phyloP scores from a whole-genome alignment of 2,329 filamentous ascomycete genomes.

The Penicillium digitatum region DNA sequence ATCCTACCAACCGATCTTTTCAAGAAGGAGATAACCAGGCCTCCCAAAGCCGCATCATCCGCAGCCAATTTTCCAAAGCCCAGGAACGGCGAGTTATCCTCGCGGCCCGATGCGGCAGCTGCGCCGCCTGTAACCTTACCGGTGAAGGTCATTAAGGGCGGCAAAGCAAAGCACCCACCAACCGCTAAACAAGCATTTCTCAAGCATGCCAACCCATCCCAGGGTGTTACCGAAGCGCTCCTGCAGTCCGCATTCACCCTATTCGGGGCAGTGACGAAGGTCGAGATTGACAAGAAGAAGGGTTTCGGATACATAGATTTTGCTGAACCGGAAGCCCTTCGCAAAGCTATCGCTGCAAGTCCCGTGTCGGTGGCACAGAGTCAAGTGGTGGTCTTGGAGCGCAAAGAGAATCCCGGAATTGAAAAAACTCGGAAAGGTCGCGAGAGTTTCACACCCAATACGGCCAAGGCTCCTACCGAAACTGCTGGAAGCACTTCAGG shows the following conservation, averaged over 20 bases:
- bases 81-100: conserved; percentile 24
- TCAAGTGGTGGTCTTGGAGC: conserved; percentile 78
- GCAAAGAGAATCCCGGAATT: conserved; percentile 34
- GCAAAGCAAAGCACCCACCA: conserved; percentile 28
- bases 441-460: conserved; percentile 16
- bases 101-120: conserved; percentile 17
- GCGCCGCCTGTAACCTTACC: conserved; percentile 16
- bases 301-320: conserved; percentile 94
- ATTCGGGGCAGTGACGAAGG: conserved; percentile 71
- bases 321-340: conserved; percentile 64
- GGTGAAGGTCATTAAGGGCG: conserved; percentile 25
- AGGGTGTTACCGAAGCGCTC: conserved; percentile 80
- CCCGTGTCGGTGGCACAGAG: conserved; percentile 79
- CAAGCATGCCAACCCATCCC: conserved; percentile 81
- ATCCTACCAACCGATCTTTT: conserved; percentile 1
- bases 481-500: neutral
- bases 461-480: conserved; percentile 8
- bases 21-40: conserved; percentile 25
- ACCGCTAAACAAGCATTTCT: conserved; percentile 58
- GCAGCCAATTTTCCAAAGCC: conserved; percentile 15
- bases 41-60: conserved; percentile 16
- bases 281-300: conserved; percentile 93
- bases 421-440: conserved; percentile 34
- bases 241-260: conserved; percentile 69
- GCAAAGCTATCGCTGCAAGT: conserved; percentile 75